Evolutionary conservation across 1,284 basidiomycete species (phyloP), one percentile per base, ranked within the genome.

Genomic region (Bjerkandera adusta): DNA sequence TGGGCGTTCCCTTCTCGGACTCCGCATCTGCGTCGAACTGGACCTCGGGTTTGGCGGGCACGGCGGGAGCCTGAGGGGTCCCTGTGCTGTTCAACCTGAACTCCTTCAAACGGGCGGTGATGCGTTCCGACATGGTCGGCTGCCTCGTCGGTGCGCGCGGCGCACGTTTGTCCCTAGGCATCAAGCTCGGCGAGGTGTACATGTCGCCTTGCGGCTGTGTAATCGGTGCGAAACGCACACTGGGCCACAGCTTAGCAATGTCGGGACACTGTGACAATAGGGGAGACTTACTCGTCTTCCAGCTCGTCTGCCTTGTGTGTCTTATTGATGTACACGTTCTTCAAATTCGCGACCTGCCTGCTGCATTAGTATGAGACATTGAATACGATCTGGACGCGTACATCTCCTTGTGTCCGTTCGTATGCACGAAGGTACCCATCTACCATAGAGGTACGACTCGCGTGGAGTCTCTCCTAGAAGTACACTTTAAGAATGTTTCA

Each of bases 241-340:
- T 63, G 43, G 18, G n/a, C 18, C 47, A 36, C 41, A 25, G 42
- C 48, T 40, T 13, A 42, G 27, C 20, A 45, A n/a, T n/a, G 15
- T 20, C 4, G 21, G 12, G 15, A n/a, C 11, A 32, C 18, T 27
- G 16, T 37, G 36, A 39, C 41, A n/a, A n/a, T n/a, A n/a, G n/a
- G n/a, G n/a, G n/a, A n/a, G n/a, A 35, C 35, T 50, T 32, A 94
- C 91, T 94, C 91, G 63, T 95, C 92, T 61, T 92, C 91, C 22
- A 86, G 84, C 61, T 95, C 92, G 55, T 95, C 92, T 3, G 91
- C 91, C 29, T 78, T 76, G 43, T 89, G 79, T 0, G 79, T 83
- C 67, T 92, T 94, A 25, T 73, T 67, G n/a, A 89, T 63, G 59
- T 94, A 94, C 37, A 79, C 72, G 47, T 84, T 77, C 66, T 88